These are phyloP conservation scores for Brassica cretica DNA, from an alignment of 345 rosid genomes.

Conservation along the genomic window DNA sequence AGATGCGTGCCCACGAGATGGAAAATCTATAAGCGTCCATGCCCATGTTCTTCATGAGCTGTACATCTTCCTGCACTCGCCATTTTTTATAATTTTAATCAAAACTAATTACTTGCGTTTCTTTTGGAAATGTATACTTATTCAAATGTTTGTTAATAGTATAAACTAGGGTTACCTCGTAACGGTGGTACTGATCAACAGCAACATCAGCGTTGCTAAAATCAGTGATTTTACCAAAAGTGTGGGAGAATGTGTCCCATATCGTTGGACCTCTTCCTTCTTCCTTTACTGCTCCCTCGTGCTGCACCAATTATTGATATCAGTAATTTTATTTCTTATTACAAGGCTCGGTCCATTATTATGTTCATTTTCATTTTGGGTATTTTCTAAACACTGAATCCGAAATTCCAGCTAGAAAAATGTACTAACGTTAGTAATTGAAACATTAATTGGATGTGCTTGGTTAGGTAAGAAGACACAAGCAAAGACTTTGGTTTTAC, in stretches of 20 bases:
- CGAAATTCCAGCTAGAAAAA: background rate
- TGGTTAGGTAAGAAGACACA: conserved; percentile 23
- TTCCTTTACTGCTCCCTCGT: conserved; percentile 88
- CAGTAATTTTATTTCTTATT: background rate
- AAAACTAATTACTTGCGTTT: background rate
- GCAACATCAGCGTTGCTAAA: conserved; percentile 85
- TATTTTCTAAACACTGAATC: background rate
- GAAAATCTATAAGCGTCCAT: conserved; percentile 93
- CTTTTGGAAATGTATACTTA: background rate
- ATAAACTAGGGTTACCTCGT: conserved; percentile 45
- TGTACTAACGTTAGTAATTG: background rate
- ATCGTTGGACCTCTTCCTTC: conserved; percentile 84
- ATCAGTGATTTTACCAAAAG: conserved; percentile 65
- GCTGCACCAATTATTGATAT: conserved; percentile 40
- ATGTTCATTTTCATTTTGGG: conserved; percentile 9
- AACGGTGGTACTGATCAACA: conserved; percentile 86
- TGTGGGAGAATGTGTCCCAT: conserved; percentile 85
- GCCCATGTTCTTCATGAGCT: conserved; percentile 92
- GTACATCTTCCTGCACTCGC: conserved; percentile 68
- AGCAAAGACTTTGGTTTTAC: conserved; percentile 8
- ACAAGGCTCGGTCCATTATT: background rate
- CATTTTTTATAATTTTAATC: background rate
- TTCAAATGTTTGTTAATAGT: background rate
- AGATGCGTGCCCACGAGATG: conserved; percentile 91
- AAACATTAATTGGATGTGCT: conserved; percentile 18